Base-by-base conservation (phyloP, 2,329 filamentous ascomycete genomes). In the Daldinia sp. region DNA sequence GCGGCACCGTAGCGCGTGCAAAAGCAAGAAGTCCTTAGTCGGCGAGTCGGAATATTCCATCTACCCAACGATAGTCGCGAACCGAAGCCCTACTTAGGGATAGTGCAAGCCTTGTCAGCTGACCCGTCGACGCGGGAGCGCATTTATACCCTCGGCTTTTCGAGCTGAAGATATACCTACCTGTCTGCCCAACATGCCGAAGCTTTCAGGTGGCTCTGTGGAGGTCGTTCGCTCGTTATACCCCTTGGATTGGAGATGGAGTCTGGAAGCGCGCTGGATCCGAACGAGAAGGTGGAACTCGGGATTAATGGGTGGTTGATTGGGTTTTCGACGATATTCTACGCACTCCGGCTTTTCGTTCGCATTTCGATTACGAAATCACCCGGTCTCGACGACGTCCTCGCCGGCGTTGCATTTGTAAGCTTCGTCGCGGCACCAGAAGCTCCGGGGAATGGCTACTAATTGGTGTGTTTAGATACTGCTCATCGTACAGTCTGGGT, bases 231-330 rank as follows among this genome's bases (percentile, higher is more conserved):
- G 17, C 2, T 41, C n/a, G 17, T 7, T 11, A 27, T 3, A 30
- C 21, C 11, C 25, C 35, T 4, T n/a, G 13, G 25, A 13, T 29
- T 27, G 34, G 50, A 34, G 13, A 66, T 64, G 64, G 61, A 59
- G 21, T 58, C 66, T 7, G 27, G 49, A 27, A 25, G 25, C 13
- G 59, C 41, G 4, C 55, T 63, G 1, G 68, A 61, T 8, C 66
- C 66, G 25, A 64, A 50, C 47, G 67, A 68, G 27, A 35, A 10
- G 3, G 32, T n/a, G 15, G 82, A 84, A 78, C 79, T 85, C 67
- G 79, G 85, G 69, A 73, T 86, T 69, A 81, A 80, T 66, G 76
- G 78, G 56, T 82, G 78, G 63, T 77, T 77, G 1, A 75, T 77
- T 32, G 65, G 58, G 39, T 58, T 77, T 19, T 74, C 76, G 32